These are phyloP conservation scores for Rhododendron kiyosumense DNA, from an alignment of 148 eudicot species.

Conservation along the genomic window DNA sequence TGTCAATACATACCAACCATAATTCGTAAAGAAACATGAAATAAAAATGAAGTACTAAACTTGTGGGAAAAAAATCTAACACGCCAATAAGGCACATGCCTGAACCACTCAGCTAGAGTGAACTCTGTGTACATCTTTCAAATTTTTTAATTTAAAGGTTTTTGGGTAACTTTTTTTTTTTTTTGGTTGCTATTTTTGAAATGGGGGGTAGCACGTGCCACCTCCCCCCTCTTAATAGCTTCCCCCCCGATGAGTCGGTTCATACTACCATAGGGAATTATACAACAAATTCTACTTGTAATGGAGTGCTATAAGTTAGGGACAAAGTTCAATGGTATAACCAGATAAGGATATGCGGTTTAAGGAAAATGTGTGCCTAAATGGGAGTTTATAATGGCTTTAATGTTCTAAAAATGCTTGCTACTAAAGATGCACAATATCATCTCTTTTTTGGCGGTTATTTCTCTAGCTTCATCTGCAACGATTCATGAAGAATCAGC, in stretches of 20 bases:
- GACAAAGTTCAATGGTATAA: not conserved
- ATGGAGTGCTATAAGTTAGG: not conserved
- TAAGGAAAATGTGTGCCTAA: not conserved
- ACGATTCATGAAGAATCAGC: not conserved
- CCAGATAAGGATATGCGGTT: not conserved
- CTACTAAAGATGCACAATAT: not conserved
- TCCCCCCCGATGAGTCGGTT: not conserved
- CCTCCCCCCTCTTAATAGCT: too few relatives aligned
- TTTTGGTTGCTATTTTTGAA: too few relatives aligned
- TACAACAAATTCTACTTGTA: not conserved
- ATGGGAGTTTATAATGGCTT: not conserved
- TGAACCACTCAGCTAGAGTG: too few relatives aligned
- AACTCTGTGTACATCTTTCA: too few relatives aligned
- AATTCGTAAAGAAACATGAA: too few relatives aligned
- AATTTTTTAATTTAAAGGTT: too few relatives aligned
- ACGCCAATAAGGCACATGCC: too few relatives aligned
- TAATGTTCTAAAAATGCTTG: not conserved
- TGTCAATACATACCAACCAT: too few relatives aligned
- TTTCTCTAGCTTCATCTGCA: not conserved
- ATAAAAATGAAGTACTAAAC: too few relatives aligned
- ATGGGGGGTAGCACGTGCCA: too few relatives aligned
- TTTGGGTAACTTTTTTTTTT: too few relatives aligned
- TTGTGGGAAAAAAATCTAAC: too few relatives aligned
- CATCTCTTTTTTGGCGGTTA: not conserved
- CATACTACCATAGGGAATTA: not conserved